Conservation (phyloP, 2,329 filamentous ascomycete genomes). For the Cryphonectria nitschkei region DNA sequence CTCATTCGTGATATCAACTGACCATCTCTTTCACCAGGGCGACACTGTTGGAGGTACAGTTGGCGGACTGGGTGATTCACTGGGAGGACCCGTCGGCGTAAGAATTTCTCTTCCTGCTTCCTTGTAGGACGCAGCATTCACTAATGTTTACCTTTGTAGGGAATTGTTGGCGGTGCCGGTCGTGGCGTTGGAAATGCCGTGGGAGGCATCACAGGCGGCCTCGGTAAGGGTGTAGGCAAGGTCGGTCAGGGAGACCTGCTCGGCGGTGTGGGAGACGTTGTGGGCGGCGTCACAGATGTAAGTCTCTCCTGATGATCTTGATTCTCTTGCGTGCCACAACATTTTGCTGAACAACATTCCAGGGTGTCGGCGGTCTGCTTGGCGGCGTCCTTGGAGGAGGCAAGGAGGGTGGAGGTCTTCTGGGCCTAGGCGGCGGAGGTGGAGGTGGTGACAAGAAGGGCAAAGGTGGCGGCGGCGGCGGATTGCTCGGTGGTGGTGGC, state of each 20-base stretch:
- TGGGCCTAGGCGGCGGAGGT: constrained; percentile 22
- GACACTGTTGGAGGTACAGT: constrained; percentile 28
- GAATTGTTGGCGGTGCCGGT: constrained; percentile 26
- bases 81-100: constrained; percentile 26
- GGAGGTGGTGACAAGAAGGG: constrained; percentile 20
- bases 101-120: neutral
- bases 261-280: constrained; percentile 28
- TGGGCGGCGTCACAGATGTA: constrained; percentile 26
- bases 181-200: constrained; percentile 26
- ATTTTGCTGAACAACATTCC: neutral
- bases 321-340: neutral
- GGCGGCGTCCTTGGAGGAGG: constrained; percentile 26
- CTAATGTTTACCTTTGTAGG: constrained; percentile 4
- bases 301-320: neutral
- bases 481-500: constrained; percentile 8
- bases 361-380: constrained; percentile 26
- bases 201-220: constrained; percentile 27
- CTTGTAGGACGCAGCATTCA: neutral
- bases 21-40: constrained; percentile 5
- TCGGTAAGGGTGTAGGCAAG: constrained; percentile 28
- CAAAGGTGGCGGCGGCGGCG: constrained; percentile 22
- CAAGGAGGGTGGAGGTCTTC: constrained; percentile 14
- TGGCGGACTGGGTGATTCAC: constrained; percentile 25
- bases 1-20: rapidly evolving
- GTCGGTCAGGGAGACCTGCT: constrained; percentile 25